Percentiles rank a stretch among this genome's conserved stretches.
Evolutionary conservation across 2,329 filamentous ascomycete genomes (phyloP).

Genomic region (Mariannaea elegans): DNA sequence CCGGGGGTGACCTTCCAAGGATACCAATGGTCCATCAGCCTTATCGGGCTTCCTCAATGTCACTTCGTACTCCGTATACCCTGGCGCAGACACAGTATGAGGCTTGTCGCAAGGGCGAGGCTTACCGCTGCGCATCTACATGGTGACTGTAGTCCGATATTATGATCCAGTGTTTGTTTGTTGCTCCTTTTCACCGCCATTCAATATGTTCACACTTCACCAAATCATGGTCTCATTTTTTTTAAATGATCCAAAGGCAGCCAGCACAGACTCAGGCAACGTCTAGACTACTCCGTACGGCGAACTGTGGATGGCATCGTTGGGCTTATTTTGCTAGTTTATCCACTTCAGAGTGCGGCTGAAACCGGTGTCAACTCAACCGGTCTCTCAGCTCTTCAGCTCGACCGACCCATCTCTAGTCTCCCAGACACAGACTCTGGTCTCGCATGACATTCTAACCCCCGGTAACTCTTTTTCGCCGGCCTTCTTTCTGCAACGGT

Average conservation of each 20-base stretch:
- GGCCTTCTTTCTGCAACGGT: slow-evolving; percentile 1
- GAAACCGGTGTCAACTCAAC: slow-evolving; percentile 32
- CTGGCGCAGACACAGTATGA: slow-evolving; percentile 2
- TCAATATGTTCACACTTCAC: neutral
- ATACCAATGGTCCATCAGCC: slow-evolving; percentile 31
- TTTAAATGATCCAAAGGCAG: neutral
- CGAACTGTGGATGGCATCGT: neutral
- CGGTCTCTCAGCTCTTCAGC: slow-evolving; percentile 9
- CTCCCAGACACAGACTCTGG: too few species aligned
- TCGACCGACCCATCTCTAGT: slow-evolving; percentile 17
- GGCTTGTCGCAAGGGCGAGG: slow-evolving; percentile 28
- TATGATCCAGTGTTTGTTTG: neutral
- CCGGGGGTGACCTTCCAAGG: neutral
- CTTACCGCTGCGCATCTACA: slow-evolving; percentile 10
- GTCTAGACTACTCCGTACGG: too few species aligned
- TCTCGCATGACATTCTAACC: slow-evolving; percentile 15
- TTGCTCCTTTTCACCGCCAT: neutral
- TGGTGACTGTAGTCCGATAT: neutral
- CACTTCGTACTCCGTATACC: slow-evolving; percentile 25
- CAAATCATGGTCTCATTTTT: too few species aligned
- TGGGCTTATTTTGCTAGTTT: slow-evolving; percentile 23
- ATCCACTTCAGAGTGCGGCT: slow-evolving; percentile 40
- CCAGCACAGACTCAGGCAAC: too few species aligned
- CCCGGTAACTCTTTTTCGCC: too few species aligned
- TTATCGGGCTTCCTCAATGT: slow-evolving; percentile 38